Base-by-base conservation (phyloP, 495 filamentous ascomycete species). In the Podospora fimiseda region DNA sequence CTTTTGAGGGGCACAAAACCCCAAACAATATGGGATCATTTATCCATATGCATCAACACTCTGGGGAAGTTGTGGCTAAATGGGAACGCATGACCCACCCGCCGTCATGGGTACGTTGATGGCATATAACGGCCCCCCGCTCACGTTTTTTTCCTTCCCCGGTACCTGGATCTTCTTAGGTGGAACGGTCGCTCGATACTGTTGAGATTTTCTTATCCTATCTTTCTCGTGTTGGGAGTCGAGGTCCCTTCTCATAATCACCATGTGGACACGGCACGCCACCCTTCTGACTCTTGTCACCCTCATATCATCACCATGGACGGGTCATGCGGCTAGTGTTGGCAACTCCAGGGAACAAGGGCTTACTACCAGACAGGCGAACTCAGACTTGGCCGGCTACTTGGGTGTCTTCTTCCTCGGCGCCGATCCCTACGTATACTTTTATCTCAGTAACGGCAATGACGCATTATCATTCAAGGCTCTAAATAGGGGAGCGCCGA, bases 351-450 rank as follows among this genome's bases (percentile, higher is more conserved):
- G 23, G 2, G 15, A 14, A 1, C 18, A 20, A 14, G 53, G 48
- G 18, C 7, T 38, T 22, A 23, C 47, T 20, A 22, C 60, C 9
- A 51, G 40, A 18, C 73, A 69, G 13, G 69, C 69, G n/a, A 71
- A 73, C 47, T 15, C 73, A 0, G 64, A 53, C 43, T 59, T 77
- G 2, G 69, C 68, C 9, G 72, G 74, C 0, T 79, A 79, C 62
- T 55, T 79, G 15, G 75, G 74, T 0, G 76, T 71, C 13, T 77
- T 79, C 60, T 80, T 79, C 43, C 72, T 80, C 15, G 74, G 77
- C 11, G 70, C 71, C 38, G 75, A 76, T 44, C 77, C 77, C 11
- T 74, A 69, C 42, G 69, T 79, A 5, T 80, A 79, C 61, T 77
- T 78, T 57, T 79, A 80, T 56, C 67, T 74, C 38, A 75, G 72